These are phyloP conservation scores for Areca catechu DNA, from an alignment of 176 grass and related monocot genomes.

Conservation along the genomic window DNA sequence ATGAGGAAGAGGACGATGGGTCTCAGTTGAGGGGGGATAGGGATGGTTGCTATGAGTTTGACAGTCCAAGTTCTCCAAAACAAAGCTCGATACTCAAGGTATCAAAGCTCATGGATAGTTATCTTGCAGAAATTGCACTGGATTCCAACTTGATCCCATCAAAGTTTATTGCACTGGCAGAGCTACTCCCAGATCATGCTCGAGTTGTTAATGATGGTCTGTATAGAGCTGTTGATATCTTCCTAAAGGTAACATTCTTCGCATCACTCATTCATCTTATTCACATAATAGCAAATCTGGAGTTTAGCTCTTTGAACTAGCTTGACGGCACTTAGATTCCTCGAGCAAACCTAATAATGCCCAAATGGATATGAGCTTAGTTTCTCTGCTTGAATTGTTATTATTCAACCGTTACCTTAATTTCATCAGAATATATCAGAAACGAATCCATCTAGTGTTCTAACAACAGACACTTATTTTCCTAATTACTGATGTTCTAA, in stretches of 20 bases:
- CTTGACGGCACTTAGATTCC: no score
- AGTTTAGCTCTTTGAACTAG: no score
- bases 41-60: conserved; percentile 47
- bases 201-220: conserved; percentile 81
- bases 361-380: no score
- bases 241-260: conserved; percentile 53
- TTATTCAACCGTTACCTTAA: no score
- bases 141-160: conserved; percentile 65
- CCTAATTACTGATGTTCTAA: no score
- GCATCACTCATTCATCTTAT: no score
- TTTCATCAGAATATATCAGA: no score
- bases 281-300: no score
- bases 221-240: conserved; percentile 92
- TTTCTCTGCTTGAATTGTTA: no score
- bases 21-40: conserved; percentile 10
- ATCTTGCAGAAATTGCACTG: conserved; percentile 84
- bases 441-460: no score
- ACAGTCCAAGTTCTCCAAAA: conserved; percentile 61
- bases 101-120: conserved; percentile 85
- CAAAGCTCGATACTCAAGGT: conserved; percentile 69
- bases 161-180: conserved; percentile 81
- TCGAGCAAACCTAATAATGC: no score
- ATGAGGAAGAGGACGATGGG: conserved; percentile 41
- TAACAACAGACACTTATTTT: no score
- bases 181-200: conserved; percentile 80